phyloP scores from a whole-genome alignment of 371 early-diverging fungal species.

The Parasitella parasitica region DNA sequence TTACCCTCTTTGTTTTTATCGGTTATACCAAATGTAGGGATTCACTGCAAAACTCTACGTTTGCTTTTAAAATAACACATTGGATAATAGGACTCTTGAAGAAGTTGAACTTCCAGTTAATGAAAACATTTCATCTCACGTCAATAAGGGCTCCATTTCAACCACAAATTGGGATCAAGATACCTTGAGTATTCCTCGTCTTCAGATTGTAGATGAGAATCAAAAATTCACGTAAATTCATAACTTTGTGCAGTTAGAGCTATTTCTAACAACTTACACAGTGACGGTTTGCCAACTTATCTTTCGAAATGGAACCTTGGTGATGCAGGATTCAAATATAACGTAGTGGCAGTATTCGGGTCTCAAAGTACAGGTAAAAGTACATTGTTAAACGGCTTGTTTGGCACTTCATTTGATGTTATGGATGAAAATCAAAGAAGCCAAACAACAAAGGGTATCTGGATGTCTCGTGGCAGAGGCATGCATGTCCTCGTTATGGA shows the following conservation, averaged over 20 bases:
- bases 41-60: not conserved
- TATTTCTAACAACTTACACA: constrained; percentile 20
- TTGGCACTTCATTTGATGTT: constrained; percentile 91
- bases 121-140: not conserved
- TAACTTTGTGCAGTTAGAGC: too few relatives aligned
- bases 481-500: constrained; percentile 92
- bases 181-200: constrained; percentile 48
- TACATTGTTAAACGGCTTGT: constrained; percentile 93
- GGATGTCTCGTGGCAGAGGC: constrained; percentile 85
- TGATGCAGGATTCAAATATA: constrained; percentile 92
- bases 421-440: constrained; percentile 84
- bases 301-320: constrained; percentile 82
- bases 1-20: not conserved
- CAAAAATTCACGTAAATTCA: constrained; percentile 86
- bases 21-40: not conserved
- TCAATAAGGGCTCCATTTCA: not conserved
- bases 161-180: constrained; percentile 33
- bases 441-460: constrained; percentile 97
- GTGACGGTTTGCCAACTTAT: constrained; percentile 63
- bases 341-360: constrained; percentile 97
- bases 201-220: constrained; percentile 83
- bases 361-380: constrained; percentile 98
- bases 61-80: not conserved
- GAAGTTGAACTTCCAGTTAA: not conserved
- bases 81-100: not conserved